Evolutionary conservation across 495 filamentous ascomycete genomes (phyloP).

Genomic region (Glonium stellatum): DNA sequence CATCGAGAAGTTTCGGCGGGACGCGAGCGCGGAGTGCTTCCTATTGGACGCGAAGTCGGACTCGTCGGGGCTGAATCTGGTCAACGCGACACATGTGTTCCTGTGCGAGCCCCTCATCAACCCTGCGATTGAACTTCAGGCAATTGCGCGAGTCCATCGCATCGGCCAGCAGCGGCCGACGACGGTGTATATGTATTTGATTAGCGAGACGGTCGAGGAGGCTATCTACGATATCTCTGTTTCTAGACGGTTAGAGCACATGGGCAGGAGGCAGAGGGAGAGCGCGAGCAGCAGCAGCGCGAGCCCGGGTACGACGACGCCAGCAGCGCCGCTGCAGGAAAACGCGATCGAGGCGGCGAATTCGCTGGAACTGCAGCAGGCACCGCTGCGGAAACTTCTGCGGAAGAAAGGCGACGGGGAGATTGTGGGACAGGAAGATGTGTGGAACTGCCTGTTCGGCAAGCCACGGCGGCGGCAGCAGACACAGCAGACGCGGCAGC

Average conservation of each 20-base stretch:
- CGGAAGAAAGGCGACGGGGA: slow-evolving; percentile 69
- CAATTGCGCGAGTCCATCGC: slow-evolving; percentile 86
- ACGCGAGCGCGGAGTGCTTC: slow-evolving; percentile 74
- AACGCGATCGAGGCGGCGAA: slow-evolving; percentile 71
- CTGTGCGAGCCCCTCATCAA: slow-evolving; percentile 91
- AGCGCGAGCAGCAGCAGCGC: slow-evolving; percentile 19
- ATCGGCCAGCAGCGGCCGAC: slow-evolving; percentile 85
- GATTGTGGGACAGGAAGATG: slow-evolving; percentile 66
- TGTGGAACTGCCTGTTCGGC: slow-evolving; percentile 82
- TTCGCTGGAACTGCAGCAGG: slow-evolving; percentile 69
- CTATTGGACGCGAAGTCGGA: slow-evolving; percentile 82
- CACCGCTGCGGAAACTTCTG: slow-evolving; percentile 59
- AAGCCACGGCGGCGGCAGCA: slow-evolving; percentile 24
- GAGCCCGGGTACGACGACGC: slow-evolving; percentile 30
- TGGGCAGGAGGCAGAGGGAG: slow-evolving; percentile 43
- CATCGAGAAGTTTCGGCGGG: slow-evolving; percentile 64
- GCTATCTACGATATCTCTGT: slow-evolving; percentile 83
- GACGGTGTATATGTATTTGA: slow-evolving; percentile 91
- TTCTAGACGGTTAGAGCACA: slow-evolving; percentile 65
- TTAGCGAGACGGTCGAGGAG: slow-evolving; percentile 82
- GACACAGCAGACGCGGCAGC: too few species aligned
- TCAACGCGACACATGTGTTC: slow-evolving; percentile 91
- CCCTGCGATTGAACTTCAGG: slow-evolving; percentile 86
- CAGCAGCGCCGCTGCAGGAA: slow-evolving; percentile 46
- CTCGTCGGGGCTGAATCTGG: slow-evolving; percentile 78